Base-by-base conservation (phyloP, 83 land plant genomes). In the Picea abies region DNA sequence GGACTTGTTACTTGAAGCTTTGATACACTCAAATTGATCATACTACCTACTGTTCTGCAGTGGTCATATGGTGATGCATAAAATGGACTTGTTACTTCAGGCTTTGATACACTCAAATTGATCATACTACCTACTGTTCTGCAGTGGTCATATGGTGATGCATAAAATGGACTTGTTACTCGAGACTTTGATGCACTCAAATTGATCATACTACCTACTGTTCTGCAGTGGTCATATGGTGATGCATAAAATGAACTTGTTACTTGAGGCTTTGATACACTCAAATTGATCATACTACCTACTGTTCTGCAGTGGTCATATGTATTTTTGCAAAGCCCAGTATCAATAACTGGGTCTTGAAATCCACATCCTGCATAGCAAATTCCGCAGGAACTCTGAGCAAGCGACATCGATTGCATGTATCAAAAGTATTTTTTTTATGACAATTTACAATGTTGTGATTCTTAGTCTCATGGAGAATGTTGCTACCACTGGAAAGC, bases 331-430 rank as follows among this genome's bases (percentile, higher is more conserved):
- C 47, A 5, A 97, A 96, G 91, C 88, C 60, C 88, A 95, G 90
- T 86, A 89, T 86, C 86, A 92, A 70, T 95, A 95, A 84, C 91
- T 97, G 44, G 87, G 85, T 78, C 75, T 95, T 73, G 87, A 90
- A 82, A 93, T 95, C 9, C 94, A 95, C 90, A 98, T 98, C 26
- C 95, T 97, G 63, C 99, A 97, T 84, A 95, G 95, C 5, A 95
- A 98, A 15, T 95, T 95, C 80, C 99, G 99, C 92, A 44, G 99
- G 98, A 76, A 97, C 98, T 82, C 93, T 90, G 41, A 98, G 99
- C 61, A 97, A 95, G 85, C 92, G 99, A 19, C 99, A 97, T 83
- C 84, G 98, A 32, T 81, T 95, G 63, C 90, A 97, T 66, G 98
- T 95, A 86, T 98, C 88, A 4, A 92, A 91, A 89, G 81, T 92